These are phyloP conservation scores for Ascobolus immersus DNA, from an alignment of 495 filamentous ascomycete species.

Conservation along the genomic window DNA sequence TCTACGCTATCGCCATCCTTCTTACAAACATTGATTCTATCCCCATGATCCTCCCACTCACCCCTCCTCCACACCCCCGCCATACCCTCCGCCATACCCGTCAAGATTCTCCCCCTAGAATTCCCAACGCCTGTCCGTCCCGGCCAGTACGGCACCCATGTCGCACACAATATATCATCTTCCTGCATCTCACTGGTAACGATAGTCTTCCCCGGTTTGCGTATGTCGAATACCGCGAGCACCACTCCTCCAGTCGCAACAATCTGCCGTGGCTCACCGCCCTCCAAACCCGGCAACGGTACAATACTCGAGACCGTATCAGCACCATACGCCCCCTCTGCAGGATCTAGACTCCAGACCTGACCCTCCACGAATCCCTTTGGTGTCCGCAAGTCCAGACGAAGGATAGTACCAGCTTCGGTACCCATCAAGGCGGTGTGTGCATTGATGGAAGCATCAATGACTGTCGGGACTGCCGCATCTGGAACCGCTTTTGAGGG, in stretches of 20 bases:
- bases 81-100: constrained; percentile 56
- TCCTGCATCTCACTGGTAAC: constrained; percentile 78
- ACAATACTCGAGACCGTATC: constrained; percentile 75
- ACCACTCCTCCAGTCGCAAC: constrained; percentile 76
- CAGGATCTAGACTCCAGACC: constrained; percentile 14
- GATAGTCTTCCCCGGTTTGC: constrained; percentile 39
- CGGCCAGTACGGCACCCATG: constrained; percentile 40
- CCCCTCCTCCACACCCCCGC: constrained; percentile 83
- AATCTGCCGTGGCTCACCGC: constrained; percentile 75
- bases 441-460: constrained; percentile 28
- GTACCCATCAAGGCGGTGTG: constrained; percentile 75
- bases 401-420: constrained; percentile 65
- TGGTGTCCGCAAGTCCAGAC: constrained; percentile 64
- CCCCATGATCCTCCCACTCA: constrained; percentile 81
- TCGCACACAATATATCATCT: constrained; percentile 61
- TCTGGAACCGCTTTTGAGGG: constrained; percentile 15
- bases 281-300: constrained; percentile 47
- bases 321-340: constrained; percentile 82
- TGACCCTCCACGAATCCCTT: too few species aligned
- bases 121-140: constrained; percentile 34
- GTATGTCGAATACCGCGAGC: constrained; percentile 63
- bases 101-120: constrained; percentile 51
- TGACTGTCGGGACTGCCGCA: constrained; percentile 1
- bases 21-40: constrained; percentile 40
- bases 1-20: constrained; percentile 11